Base-by-base conservation (phyloP, 1,284 basidiomycete genomes). In the Sanghuangporus baumii region DNA sequence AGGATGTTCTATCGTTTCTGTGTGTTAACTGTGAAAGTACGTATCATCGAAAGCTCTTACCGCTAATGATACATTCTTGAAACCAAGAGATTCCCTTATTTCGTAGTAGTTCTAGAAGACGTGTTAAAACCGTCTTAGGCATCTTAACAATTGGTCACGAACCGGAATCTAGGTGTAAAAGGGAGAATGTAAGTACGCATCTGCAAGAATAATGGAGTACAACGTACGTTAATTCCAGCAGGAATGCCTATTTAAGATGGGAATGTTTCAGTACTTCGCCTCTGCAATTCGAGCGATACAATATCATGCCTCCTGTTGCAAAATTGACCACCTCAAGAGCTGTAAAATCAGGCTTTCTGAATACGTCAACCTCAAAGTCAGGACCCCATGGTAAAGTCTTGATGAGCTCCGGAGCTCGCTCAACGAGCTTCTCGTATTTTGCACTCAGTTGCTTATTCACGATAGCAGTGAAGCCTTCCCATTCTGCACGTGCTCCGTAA, bases 381-480 rank as follows among this genome's bases (percentile, higher is more conserved):
- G 82, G 75, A 3, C 91, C 91, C 93, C 93, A 94, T 0, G 93
- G 92, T 31, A 94, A 77, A 34, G 78, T 83, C 72, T 92, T 86
- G 75, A 94, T 90, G 40, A 93, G 78, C 63, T 87, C 82, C 0
- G 90, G 86, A 14, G 92, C 93, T 34, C 80, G 73, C 59, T 88
- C 78, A 38, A 94, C 91, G 31, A 94, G 80, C 14, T 73, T 81
- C 68, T 89, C 89, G 69, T 93, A 94, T 75, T 91, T 93, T 7
- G 84, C 84, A 68, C 89, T 91, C 59, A 91, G 79, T 64, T 83
- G 76, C 74, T 94, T 94, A 78, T 94, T 85, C 56, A 94, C 93
- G 67, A 93, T 88, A 5, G 92, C 91, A 36, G 91, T 91, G 73
- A 94, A 94, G 83, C 88, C 91, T 82, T 94, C 91, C 90, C 91